Evolutionary conservation across 306 rosid species (phyloP).

Genomic region (Pachyrhizus erosus): DNA sequence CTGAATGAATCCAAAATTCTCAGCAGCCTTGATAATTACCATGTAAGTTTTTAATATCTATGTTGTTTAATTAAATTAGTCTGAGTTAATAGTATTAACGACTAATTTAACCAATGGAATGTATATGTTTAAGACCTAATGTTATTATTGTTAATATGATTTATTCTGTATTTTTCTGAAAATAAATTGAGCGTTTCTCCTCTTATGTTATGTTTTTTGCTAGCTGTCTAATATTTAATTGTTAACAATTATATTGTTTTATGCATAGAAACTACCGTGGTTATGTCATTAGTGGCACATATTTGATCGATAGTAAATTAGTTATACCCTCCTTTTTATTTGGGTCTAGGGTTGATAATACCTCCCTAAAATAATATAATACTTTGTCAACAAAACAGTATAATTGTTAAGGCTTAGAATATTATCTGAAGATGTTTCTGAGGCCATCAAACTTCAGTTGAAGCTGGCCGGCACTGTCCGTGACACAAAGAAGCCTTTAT

Average conservation of each 20-base stretch:
- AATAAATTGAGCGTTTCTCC: background rate
- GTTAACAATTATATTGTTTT: background rate
- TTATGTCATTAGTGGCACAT: background rate
- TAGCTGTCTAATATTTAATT: background rate
- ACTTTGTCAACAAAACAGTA: background rate
- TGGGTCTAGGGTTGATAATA: background rate
- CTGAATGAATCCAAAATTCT: slow-evolving; percentile 49
- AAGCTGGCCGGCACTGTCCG: background rate
- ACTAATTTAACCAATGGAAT: background rate
- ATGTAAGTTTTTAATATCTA: background rate
- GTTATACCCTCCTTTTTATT: background rate
- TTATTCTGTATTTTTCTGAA: background rate
- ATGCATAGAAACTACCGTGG: background rate
- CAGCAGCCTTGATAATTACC: slow-evolving; percentile 29
- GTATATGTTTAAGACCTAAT: background rate
- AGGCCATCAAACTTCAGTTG: background rate
- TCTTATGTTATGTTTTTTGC: background rate
- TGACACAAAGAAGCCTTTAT: background rate
- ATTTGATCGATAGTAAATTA: background rate
- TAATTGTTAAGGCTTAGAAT: background rate
- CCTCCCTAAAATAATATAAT: background rate
- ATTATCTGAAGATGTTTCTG: background rate
- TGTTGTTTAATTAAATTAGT: background rate
- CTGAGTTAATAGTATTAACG: background rate
- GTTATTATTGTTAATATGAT: background rate